Conservation (phyloP, 2,329 filamentous ascomycete species). For the Zalaria obscura region DNA sequence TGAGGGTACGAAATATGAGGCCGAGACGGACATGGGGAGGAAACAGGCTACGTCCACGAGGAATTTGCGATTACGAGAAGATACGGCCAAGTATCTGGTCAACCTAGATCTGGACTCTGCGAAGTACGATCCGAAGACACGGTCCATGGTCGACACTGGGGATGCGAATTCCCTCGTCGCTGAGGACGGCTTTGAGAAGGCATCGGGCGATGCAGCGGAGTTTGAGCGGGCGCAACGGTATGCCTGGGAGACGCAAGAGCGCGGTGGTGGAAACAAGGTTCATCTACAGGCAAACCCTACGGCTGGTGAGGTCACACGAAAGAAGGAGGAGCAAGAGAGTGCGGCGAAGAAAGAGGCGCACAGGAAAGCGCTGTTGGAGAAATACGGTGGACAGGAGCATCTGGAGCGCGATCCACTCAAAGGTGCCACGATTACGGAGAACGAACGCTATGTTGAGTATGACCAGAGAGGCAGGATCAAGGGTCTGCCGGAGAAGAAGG, state of each 20-base stretch:
- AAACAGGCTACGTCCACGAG: conserved; percentile 83
- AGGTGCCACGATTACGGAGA: conserved; percentile 58
- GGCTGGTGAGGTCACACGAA: conserved; percentile 70
- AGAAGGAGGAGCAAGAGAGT: conserved; percentile 62
- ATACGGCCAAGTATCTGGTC: conserved; percentile 90
- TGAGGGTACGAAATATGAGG: conserved; percentile 59
- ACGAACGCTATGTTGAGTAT: conserved; percentile 84
- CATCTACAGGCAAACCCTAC: conserved; percentile 96
- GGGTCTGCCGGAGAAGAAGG: conserved; percentile 60
- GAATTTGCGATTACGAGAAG: conserved; percentile 83
- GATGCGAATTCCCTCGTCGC: conserved; percentile 70
- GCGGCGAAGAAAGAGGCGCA: conserved; percentile 54
- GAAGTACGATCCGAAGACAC: conserved; percentile 93
- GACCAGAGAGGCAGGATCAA: conserved; percentile 84
- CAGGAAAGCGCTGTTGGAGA: conserved; percentile 59
- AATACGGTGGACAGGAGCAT: conserved; percentile 62
- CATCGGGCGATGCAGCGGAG: conserved; percentile 80
- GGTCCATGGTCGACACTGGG: conserved; percentile 75
- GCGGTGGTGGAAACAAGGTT: conserved; percentile 59
- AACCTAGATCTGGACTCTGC: conserved; percentile 94
- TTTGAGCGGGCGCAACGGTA: conserved; percentile 83
- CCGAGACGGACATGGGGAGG: conserved; percentile 92
- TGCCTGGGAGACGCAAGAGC: conserved; percentile 91
- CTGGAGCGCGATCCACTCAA: conserved; percentile 42
- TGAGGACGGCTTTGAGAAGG: conserved; percentile 82